Base-by-base conservation (phyloP, 1,284 basidiomycete species). In the Ceratobasidium papillatum region DNA sequence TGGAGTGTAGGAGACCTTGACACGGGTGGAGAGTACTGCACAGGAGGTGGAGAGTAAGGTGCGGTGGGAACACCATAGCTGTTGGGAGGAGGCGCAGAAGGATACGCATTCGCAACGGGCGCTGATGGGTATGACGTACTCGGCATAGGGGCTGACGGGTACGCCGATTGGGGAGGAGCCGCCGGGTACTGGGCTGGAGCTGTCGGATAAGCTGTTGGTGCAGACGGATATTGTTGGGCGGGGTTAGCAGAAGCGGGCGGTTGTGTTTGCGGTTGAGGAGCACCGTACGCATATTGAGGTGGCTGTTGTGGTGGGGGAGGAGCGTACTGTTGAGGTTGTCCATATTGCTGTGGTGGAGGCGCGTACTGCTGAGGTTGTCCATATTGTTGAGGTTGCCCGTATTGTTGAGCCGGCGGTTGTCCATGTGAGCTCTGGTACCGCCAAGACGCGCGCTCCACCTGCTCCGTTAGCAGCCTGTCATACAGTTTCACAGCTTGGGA, bases 401-500 rank as follows among this genome's bases (percentile, higher is more conserved):
- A 72, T 19, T 77, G 78, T 38, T 79, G 79, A 17, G 73, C 64
- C 25, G 64, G 43, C n/a, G 25, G 36, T 69, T 76, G 77, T 32
- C 59, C 56, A 32, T 74, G 66, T 19, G 65, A 11, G 47, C 51
- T 62, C 49, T 66, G 74, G 25, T 86, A 78, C 73, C 88, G 84
- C 90, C 91, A 92, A 41, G 87, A 83, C 2, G 91, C 90, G 56
- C 88, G 89, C 11, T 88, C 85, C 2, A 96, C 84, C 78, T 98
- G 96, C 72, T 94, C 89, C 43, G 95, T 95, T 58, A 98, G 84
- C 17, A 98, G 85, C 69, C 90, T 87, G 79, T 98, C 95, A 81
- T 98, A 98, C 1, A 97, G 84, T 78, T 92, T 91, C 56, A 98
- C 95, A 0, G 94, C 95, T 81, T 97, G 90, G 0, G 94, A 93